Evolutionary conservation across 345 rosid species (phyloP), one percentile per base, ranked within the genome.

Genomic region (Citrus sp.): DNA sequence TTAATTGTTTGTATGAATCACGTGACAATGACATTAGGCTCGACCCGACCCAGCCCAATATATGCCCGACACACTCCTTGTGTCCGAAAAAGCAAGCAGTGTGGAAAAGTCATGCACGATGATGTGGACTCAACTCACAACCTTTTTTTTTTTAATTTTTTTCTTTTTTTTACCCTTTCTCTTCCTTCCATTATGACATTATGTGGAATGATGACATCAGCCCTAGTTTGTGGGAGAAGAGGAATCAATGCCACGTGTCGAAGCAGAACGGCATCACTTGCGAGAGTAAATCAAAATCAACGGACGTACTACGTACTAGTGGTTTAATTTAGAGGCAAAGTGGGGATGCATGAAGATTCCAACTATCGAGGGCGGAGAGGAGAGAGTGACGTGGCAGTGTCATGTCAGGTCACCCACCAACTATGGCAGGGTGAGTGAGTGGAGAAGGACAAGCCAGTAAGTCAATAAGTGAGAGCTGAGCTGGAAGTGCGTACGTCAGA

Each of bases 401-500:
- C 51, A 3, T 84, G 80, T 84, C 87, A 75, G 74, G 62, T 78
- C 65, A 81, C 74, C 82, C 70, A 83, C 85, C 87, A 72, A 82
- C 81, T 64, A 1, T 56, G 80, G 75, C 79, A 86, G 82, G 67
- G 63, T 7, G 77, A 83, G n/a, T 54, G 54, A 78, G 81, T 77
- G 78, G 69, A 74, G 85, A 81, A 81, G 54, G 74, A 70, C 16
- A 13, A 46, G 18, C 72, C 78, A 77, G 12, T 62, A 70, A 70
- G 54, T 27, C 61, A 35, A 35, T 73, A 35, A 69, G 77, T 73
- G 67, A 78, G 56, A 18, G 58, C 58, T 54, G 58, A 18, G 58
- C 7, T 18, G 58, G 22, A 18, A 4, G 22, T 54, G 58, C 51
- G 16, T 46, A 46, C 51, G 51, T 46, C 51, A 4, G 18, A 46